A percentile compares a stretch with the other conserved stretches of the same genome.
phyloP scores from a whole-genome alignment of 139 green algal genomes.

The Chlorella sp. region DNA sequence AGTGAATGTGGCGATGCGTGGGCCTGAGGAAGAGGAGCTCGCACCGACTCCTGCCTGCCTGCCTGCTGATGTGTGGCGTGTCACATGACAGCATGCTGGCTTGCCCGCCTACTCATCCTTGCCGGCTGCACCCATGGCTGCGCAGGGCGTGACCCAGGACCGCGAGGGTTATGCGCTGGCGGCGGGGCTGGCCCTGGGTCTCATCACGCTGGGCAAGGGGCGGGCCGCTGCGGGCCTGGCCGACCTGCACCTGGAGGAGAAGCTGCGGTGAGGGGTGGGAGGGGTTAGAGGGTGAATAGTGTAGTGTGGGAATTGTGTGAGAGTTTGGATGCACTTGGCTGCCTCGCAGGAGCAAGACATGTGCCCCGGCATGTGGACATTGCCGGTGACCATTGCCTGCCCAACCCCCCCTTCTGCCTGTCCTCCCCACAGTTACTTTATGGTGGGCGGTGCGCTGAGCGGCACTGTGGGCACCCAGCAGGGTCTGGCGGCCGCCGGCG shows the following conservation, averaged over 20 bases:
- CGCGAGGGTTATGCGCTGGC: slow-evolving; percentile 92
- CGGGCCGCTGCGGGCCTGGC: slow-evolving; percentile 64
- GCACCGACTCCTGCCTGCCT: too few relatives aligned
- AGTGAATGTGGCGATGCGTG: too few relatives aligned
- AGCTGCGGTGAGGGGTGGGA: slow-evolving; percentile 51
- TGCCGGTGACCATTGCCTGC: too few relatives aligned
- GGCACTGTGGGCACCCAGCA: slow-evolving; percentile 31
- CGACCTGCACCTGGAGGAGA: slow-evolving; percentile 85
- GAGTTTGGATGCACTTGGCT: not conserved
- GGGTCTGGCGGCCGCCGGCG: slow-evolving; percentile 5
- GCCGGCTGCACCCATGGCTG: not conserved
- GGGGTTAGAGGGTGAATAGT: too few relatives aligned
- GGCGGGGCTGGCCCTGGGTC: slow-evolving; percentile 91
- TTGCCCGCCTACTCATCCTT: not conserved
- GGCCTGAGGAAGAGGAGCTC: too few relatives aligned
- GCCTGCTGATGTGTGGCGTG: too few relatives aligned
- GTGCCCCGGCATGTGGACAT: too few relatives aligned
- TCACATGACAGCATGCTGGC: too few relatives aligned
- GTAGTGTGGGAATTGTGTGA: too few relatives aligned
- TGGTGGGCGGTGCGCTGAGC: slow-evolving; percentile 66
- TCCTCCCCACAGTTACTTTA: slow-evolving; percentile 63
- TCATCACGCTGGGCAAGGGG: slow-evolving; percentile 88
- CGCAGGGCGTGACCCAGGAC: slow-evolving; percentile 63
- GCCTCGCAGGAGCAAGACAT: too few relatives aligned
- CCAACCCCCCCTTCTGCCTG: not conserved